These are phyloP conservation scores for Euphorbia celastroides DNA, from an alignment of 441 rosid species.

Conservation along the genomic window DNA sequence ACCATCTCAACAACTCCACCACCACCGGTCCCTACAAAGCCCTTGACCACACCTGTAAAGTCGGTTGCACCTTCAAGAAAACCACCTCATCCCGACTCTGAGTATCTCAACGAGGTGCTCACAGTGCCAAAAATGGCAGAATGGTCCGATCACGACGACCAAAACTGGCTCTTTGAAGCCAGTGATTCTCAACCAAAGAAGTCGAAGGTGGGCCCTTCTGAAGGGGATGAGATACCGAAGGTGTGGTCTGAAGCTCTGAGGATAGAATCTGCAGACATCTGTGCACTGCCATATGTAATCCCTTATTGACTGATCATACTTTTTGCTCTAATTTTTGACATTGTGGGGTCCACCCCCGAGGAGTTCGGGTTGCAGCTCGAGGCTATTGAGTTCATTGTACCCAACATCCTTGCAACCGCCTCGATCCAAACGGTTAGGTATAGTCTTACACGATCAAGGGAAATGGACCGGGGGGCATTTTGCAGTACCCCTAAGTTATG, in stretches of 20 bases:
- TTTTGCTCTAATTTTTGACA: constrained; percentile 13
- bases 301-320: constrained; percentile 33
- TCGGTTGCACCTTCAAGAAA: constrained; percentile 28
- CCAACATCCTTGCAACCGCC: constrained; percentile 5
- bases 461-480: neutral
- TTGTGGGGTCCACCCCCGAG: neutral
- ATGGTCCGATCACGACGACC: constrained; percentile 30
- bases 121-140: constrained; percentile 40
- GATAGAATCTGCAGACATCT: constrained; percentile 40
- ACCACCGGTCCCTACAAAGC: constrained; percentile 7
- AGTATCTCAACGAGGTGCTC: constrained; percentile 42
- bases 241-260: constrained; percentile 50
- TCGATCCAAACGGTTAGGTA: neutral
- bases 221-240: constrained; percentile 25
- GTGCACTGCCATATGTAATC: constrained; percentile 53
- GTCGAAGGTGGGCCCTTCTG: constrained; percentile 26
- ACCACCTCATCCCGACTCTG: constrained; percentile 49
- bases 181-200: constrained; percentile 26
- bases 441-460: neutral
- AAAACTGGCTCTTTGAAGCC: constrained; percentile 44
- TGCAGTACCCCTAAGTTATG: constrained; percentile 12
- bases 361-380: constrained; percentile 19
- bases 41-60: constrained; percentile 19
- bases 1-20: constrained; percentile 12
- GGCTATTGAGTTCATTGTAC: constrained; percentile 11